Percentiles rank a stretch among this genome's conserved stretches.
Conservation (phyloP, 164 flowering plant genomes). For the Stephania japonica region DNA sequence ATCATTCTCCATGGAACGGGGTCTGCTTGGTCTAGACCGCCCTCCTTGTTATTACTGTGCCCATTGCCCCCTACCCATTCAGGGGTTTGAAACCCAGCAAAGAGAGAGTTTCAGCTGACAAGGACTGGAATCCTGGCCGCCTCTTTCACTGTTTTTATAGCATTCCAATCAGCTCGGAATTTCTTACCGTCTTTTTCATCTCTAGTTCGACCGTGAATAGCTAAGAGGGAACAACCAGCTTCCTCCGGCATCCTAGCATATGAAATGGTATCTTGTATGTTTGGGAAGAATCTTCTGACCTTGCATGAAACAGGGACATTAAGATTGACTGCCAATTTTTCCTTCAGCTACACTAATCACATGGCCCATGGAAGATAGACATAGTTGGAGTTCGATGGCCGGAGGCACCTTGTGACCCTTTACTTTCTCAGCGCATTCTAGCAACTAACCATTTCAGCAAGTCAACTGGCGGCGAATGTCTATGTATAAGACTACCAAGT, state of each 20-base stretch:
- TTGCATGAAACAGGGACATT: slow-evolving; percentile 94
- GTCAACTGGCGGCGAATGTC: neutral
- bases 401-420: no score
- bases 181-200: slow-evolving; percentile 88
- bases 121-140: slow-evolving; percentile 85
- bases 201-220: slow-evolving; percentile 93
- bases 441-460: neutral
- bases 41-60: slow-evolving; percentile 25
- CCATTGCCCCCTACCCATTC: slow-evolving; percentile 55
- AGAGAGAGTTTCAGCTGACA: slow-evolving; percentile 90
- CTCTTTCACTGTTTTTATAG: slow-evolving; percentile 66
- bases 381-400: no score
- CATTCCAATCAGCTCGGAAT: slow-evolving; percentile 74
- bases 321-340: slow-evolving; percentile 62
- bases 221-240: slow-evolving; percentile 94
- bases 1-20: slow-evolving; percentile 98
- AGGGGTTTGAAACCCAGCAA: slow-evolving; percentile 72
- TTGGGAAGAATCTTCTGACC: slow-evolving; percentile 77
- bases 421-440: no score
- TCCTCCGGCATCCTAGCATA: slow-evolving; percentile 97
- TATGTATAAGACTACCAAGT: neutral
- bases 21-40: slow-evolving; percentile 65
- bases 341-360: neutral
- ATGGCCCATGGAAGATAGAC: no score
- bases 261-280: slow-evolving; percentile 61